Conservation (phyloP, 371 early-diverging fungal genomes). For the Circinella minor region DNA sequence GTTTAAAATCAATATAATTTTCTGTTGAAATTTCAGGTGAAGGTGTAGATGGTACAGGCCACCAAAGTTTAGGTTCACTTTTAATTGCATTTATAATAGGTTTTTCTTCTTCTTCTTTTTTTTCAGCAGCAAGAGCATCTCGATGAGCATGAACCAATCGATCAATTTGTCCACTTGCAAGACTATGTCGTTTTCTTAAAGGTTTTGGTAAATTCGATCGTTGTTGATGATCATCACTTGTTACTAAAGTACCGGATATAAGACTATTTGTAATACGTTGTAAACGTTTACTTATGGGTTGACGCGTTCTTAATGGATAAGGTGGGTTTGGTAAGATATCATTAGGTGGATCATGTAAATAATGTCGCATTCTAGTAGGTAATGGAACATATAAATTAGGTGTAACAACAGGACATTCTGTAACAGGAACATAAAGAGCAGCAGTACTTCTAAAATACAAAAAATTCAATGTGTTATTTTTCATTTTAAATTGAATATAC, state of each 20-base stretch:
- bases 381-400: conserved; percentile 9
- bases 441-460: not conserved
- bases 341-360: not conserved
- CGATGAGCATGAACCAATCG: conserved; percentile 10
- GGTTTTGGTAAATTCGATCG: not conserved
- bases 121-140: not conserved
- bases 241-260: not conserved
- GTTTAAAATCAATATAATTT: not conserved
- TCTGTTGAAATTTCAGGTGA: not conserved
- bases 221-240: not conserved
- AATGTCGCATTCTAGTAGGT: not conserved
- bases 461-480: no score
- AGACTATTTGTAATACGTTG: not conserved
- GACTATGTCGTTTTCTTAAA: conserved; percentile 8
- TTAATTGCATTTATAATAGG: not conserved
- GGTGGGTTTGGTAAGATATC: not conserved
- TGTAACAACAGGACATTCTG: conserved; percentile 9
- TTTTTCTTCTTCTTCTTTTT: no score
- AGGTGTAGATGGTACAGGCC: conserved; percentile 1
- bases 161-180: conserved; percentile 14
- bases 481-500: no score
- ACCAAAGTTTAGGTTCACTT: not conserved
- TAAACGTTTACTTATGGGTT: conserved; percentile 2
- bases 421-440: conserved; percentile 7
- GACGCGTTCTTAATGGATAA: conserved; percentile 11